Conservation (phyloP, 345 rosid genomes). For the Cardamine occulta region DNA sequence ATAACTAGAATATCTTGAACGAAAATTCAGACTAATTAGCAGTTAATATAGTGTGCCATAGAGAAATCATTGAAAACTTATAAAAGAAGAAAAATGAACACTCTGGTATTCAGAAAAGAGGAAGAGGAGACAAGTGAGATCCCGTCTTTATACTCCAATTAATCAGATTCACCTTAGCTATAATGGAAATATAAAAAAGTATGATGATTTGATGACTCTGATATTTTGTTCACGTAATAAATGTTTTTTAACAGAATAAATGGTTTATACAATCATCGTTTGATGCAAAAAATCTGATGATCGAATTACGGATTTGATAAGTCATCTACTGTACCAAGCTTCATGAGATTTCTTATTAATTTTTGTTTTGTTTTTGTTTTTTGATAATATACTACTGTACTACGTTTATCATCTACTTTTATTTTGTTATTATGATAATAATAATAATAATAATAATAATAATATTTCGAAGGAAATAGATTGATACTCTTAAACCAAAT, state of each 20-base stretch:
- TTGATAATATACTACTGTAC: neutral
- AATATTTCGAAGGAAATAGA: slow-evolving; percentile 17
- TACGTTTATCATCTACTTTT: no score
- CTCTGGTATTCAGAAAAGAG: neutral
- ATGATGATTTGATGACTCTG: neutral
- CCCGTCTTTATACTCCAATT: slow-evolving; percentile 8
- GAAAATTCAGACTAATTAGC: neutral
- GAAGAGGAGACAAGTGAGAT: slow-evolving; percentile 17
- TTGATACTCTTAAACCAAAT: slow-evolving; percentile 19
- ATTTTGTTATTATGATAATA: no score
- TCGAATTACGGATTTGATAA: neutral
- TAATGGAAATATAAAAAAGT: neutral
- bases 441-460: no score
- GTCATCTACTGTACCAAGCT: slow-evolving; percentile 14
- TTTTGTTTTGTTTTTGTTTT: neutral
- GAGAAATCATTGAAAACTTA: neutral
- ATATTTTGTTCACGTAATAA: neutral
- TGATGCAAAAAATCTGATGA: neutral
- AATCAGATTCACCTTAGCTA: slow-evolving; percentile 38
- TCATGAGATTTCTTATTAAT: neutral
- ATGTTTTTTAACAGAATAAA: neutral
- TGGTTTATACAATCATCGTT: neutral
- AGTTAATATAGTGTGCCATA: neutral
- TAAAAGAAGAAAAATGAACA: neutral
- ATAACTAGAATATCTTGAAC: neutral